These are phyloP conservation scores for Scutellaria baicalensis DNA, from an alignment of 257 asterid species.

Conservation along the genomic window DNA sequence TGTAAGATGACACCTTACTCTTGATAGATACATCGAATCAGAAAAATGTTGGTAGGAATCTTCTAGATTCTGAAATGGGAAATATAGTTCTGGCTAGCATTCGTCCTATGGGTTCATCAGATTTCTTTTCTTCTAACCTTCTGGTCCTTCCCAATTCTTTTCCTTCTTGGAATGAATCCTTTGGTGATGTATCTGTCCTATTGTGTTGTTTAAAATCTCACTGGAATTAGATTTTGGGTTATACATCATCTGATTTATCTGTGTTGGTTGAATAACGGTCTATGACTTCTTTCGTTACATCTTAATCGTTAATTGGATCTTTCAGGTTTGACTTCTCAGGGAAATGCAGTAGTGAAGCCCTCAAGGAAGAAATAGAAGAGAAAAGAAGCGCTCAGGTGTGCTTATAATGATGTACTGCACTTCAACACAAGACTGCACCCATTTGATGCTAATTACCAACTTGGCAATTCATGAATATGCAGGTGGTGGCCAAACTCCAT, in stretches of 20 bases:
- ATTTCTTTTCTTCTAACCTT: too few relatives aligned
- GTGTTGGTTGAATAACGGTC: neutral
- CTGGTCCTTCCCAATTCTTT: neutral
- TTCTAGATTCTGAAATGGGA: neutral
- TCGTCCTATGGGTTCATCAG: neutral
- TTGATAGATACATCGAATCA: too few relatives aligned
- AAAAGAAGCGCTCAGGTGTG: conserved; percentile 75
- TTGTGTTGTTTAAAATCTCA: neutral
- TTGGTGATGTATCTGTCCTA: neutral
- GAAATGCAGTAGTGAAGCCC: conserved; percentile 57
- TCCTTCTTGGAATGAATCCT: neutral
- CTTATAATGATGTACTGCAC: neutral
- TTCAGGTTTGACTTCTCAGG: conserved; percentile 93
- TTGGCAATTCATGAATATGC: conserved; percentile 15
- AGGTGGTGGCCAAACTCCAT: conserved; percentile 97
- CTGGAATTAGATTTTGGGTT: too few relatives aligned
- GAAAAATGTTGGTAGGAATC: neutral
- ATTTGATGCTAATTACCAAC: neutral
- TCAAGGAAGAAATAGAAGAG: conserved; percentile 77
- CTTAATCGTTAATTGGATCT: conserved; percentile 12
- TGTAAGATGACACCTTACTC: neutral
- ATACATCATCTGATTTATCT: neutral
- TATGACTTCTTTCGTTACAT: neutral
- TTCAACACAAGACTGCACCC: neutral
- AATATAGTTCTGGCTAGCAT: neutral